Conservation (phyloP, 768 basidiomycete genomes). For the Sistotremastrum niveocremeum region DNA sequence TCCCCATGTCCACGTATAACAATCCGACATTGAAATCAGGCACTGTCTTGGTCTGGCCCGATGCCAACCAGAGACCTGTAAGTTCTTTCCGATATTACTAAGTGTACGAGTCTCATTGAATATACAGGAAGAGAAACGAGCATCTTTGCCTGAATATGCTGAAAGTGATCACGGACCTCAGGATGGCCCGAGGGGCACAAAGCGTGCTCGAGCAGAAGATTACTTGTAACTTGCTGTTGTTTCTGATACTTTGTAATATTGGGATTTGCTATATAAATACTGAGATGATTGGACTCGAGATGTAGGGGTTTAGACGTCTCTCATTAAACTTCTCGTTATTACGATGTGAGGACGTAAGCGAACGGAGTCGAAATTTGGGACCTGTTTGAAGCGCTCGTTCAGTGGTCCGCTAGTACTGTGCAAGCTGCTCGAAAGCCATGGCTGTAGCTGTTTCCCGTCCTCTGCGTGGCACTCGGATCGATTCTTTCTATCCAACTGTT, state of each 20-base stretch:
- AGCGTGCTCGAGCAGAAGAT: constrained; percentile 78
- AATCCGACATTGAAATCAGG: constrained; percentile 67
- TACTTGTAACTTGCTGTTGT: constrained; percentile 37
- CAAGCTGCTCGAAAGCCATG: too few species aligned
- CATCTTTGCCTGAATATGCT: constrained; percentile 41
- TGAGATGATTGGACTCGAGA: too few species aligned
- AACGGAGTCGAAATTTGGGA: too few species aligned
- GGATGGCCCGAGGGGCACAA: constrained; percentile 66
- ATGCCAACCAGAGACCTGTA: constrained; percentile 72
- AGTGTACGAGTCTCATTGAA: not conserved
- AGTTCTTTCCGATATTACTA: constrained; percentile 11
- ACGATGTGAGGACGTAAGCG: too few species aligned
- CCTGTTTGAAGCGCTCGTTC: too few species aligned
- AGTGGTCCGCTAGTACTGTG: too few species aligned
- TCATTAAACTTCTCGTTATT: too few species aligned
- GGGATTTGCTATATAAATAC: too few species aligned
- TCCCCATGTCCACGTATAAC: constrained; percentile 39
- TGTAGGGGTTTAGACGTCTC: too few species aligned
- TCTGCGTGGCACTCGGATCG: constrained; percentile 61
- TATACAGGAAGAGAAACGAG: constrained; percentile 66
- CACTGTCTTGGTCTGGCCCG: constrained; percentile 57
- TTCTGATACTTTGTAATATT: constrained; percentile 3
- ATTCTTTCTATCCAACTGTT: constrained; percentile 61
- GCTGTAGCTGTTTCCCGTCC: constrained; percentile 25
- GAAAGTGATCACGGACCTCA: constrained; percentile 16